Evolutionary conservation across 23 red algal genomes (phyloP), one percentile per base, ranked within the genome.

Genomic region (Gracilaria vermiculophylla): DNA sequence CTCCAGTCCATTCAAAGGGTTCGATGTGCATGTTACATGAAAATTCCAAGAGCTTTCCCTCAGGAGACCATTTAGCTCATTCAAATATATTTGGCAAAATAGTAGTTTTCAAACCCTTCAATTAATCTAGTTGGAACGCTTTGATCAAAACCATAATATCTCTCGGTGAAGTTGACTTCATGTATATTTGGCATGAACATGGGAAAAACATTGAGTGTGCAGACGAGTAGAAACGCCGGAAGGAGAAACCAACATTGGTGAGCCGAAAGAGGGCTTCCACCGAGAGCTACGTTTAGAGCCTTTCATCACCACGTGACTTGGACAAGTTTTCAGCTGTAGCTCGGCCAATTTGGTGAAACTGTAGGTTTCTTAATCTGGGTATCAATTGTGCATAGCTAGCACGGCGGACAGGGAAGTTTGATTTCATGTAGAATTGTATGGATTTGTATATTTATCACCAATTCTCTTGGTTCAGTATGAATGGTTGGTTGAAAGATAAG

Each of bases 1-100:
- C 85, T 0, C 94, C 94, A 3, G 94, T 89, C 25, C 94, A 97
- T 52, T 88, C 94, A 1, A 61, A 31, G 23, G 94, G 94, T 9
- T 93, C 77, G 0, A 77, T 90, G 13, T 64, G 66, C 17, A 24
- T 97, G 44, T 74, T 85, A 16, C 82, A 97, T 53, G 7, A 43
- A 23, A 2, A 33, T 10, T 50, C 76, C 27, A 61, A 73, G 35
- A 89, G 86, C 42, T 77, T 94, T 36, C 93, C 93, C 28, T 87
- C 81, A 4, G 94, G 94, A 13, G 94, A 97, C 77, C 90, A 93
- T 53, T 52, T 90, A 9, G 76, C 83, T 37, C 80, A 81, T 41
- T 47, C 83, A 9, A 48, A 19, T 25, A 37, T 41, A 5, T 67
- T 55, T 58, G 66, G 61, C 9, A 70, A 36, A 34, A 19, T 94